Conservation (phyloP, 371 early-diverging fungal species). For the Haplosporangium sp. region DNA sequence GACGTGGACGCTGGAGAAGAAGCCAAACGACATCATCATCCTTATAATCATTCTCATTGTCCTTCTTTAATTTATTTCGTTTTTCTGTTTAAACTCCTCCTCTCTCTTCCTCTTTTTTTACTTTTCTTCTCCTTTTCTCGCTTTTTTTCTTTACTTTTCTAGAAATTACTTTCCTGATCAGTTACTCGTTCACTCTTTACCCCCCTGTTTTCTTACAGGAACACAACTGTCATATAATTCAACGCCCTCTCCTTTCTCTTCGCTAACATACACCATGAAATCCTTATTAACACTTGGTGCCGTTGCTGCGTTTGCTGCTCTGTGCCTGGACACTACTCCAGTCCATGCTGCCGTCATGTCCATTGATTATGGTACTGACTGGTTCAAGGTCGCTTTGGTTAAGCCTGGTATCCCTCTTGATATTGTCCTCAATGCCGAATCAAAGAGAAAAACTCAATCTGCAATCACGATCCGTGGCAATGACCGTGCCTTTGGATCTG, state of each 20-base stretch:
- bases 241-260: background rate
- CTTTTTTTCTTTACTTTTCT: background rate
- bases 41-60: background rate
- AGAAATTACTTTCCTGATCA: background rate
- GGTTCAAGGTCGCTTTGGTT: constrained; percentile 95
- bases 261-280: constrained; percentile 10
- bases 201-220: background rate
- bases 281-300: constrained; percentile 49
- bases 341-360: constrained; percentile 84
- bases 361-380: constrained; percentile 96
- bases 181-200: background rate
- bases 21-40: background rate
- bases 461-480: constrained; percentile 84
- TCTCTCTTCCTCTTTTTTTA: constrained; percentile 1
- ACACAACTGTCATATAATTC: too few relatives aligned
- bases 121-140: background rate
- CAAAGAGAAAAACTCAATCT: constrained; percentile 93
- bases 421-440: constrained; percentile 94
- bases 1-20: constrained; percentile 21
- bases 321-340: constrained; percentile 38
- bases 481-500: constrained; percentile 90
- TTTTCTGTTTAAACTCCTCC: too few relatives aligned
- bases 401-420: constrained; percentile 93
- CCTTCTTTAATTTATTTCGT: too few relatives aligned
- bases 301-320: constrained; percentile 48